Percentiles rank a stretch among this genome's conserved stretches.
phyloP scores from a whole-genome alignment of 1,284 basidiomycete genomes.

The Cutaneotrichosporon sp. region DNA sequence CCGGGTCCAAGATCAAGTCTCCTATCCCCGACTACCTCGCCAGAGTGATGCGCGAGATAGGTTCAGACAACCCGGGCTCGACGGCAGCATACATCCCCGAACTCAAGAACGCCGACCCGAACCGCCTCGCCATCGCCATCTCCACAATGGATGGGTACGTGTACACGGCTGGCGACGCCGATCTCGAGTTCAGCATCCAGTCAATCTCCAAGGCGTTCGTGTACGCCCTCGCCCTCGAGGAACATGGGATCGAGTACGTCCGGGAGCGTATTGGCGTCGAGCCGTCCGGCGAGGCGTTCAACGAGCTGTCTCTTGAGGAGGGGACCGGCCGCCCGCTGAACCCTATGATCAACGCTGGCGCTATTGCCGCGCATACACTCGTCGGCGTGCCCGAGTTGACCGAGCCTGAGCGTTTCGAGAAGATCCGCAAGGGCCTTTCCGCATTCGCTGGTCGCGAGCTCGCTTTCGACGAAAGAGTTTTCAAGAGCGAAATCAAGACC shows the following conservation, averaged over 20 bases:
- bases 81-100: conserved; percentile 25
- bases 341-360: conserved; percentile 29
- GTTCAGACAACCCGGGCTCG: background rate
- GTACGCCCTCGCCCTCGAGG: conserved; percentile 26
- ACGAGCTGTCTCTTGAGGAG: conserved; percentile 22
- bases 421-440: conserved; percentile 18
- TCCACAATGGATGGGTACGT: conserved; percentile 23
- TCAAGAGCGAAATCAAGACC: conserved; percentile 17
- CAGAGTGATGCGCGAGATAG: background rate
- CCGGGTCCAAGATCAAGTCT: conserved; percentile 5
- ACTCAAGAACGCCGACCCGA: conserved; percentile 17
- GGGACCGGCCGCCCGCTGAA: conserved; percentile 22
- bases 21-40: conserved; percentile 13
- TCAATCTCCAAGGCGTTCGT: conserved; percentile 28
- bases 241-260: conserved; percentile 17
- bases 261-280: conserved; percentile 19
- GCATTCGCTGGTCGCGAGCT: conserved; percentile 25
- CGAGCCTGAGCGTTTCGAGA: conserved; percentile 17
- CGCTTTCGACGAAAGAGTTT: conserved; percentile 18
- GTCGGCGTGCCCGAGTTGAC: conserved; percentile 7
- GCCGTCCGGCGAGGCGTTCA: conserved; percentile 27
- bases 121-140: conserved; percentile 13
- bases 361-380: conserved; percentile 21
- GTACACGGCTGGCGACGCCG: conserved; percentile 22
- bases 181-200: conserved; percentile 25